These are phyloP conservation scores for Malassezia globosa DNA, from an alignment of 1,284 basidiomycete genomes.

Conservation along the genomic window DNA sequence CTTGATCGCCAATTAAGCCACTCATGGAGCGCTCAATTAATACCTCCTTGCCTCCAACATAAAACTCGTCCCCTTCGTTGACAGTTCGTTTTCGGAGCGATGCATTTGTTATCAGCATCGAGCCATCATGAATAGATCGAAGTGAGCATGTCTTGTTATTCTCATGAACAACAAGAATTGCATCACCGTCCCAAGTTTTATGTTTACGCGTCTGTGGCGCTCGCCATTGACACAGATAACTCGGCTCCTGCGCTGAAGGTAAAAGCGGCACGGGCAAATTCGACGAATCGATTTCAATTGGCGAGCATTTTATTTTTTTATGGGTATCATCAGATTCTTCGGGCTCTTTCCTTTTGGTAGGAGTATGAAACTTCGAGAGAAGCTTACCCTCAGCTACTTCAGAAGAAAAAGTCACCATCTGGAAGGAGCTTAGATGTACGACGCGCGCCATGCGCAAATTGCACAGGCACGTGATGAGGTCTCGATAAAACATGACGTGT, in stretches of 20 bases:
- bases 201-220: constrained; percentile 68
- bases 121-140: constrained; percentile 29
- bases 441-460: neutral
- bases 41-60: constrained; percentile 18
- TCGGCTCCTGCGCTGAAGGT: constrained; percentile 22
- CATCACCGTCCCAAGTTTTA: constrained; percentile 69
- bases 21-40: constrained; percentile 6
- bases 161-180: constrained; percentile 34
- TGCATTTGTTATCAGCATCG: constrained; percentile 18
- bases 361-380: constrained; percentile 13
- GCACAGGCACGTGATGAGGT: neutral
- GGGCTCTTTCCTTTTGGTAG: constrained; percentile 5
- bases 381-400: constrained; percentile 14
- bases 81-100: constrained; percentile 6
- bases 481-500: neutral
- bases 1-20: neutral
- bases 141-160: constrained; percentile 25
- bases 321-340: constrained; percentile 1
- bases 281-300: neutral
- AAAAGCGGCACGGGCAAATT: constrained; percentile 2
- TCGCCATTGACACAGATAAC: constrained; percentile 49
- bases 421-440: neutral
- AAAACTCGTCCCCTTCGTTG: constrained; percentile 13
- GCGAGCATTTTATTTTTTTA: too few relatives aligned
- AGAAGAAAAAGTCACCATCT: constrained; percentile 12